Evolutionary conservation across 306 rosid species (phyloP), one percentile per base, ranked within the genome.

Genomic region (Albizia julibrissin): DNA sequence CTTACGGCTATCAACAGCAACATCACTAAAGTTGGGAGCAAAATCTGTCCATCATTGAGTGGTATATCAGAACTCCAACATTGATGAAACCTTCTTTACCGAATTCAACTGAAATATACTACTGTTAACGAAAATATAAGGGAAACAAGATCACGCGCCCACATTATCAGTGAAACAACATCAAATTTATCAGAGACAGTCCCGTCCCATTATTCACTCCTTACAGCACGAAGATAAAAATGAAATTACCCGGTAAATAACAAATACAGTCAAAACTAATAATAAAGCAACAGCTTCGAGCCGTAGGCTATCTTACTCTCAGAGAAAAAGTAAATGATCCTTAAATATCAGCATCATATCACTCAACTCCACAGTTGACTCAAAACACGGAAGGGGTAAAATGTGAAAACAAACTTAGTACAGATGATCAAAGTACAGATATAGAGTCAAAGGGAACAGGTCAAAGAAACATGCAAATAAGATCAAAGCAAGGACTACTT

Each of bases 1-100:
- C 99, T 87, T 43, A 95, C 89, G 7, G 91, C 94, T 83, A 89
- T 91, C 71, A 95, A 87, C 84, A 95, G 88, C 89, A 93, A 52
- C 92, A 95, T 85, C 79, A 95, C 98, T 69, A 92, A 70, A 31
- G 98, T 86, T n/a, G 99, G 99, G 69, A 95, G 99, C 80, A 95
- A 93, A 86, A 95, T 89, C 99, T 95, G 91, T 74, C 84, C 79
- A n/a, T 77, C 68, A 89, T 65, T 73, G 33, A 86, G 29, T 5
- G 40, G 79, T n/a, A 76, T 12, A 46, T 84, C 82, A 87, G 79
- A 82, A n/a, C 42, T 59, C 68, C 39, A 0, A 56, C 11, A 84
- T 49, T 21, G 3, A 49, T 27, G 16, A 76, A 61, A 67, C 76
- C 49, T 56, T 31, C 27, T 69, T 58, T 66, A 31, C 66, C 39